Base-by-base conservation (phyloP, 23 red algal genomes). In the Porphyridium purpureum region DNA sequence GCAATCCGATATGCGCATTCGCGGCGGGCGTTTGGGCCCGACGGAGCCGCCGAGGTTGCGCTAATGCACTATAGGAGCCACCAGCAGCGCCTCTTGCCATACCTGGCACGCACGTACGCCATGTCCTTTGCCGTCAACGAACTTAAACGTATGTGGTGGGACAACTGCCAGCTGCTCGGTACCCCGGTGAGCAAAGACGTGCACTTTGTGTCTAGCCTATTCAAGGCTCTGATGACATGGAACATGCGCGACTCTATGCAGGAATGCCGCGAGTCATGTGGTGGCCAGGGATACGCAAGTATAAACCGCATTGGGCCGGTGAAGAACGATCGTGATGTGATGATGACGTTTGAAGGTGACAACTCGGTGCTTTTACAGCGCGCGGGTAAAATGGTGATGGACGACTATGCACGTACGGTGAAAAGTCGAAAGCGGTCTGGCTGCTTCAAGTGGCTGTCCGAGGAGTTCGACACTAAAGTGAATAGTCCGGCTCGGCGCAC, bases 191-290 rank as follows among this genome's bases (percentile, higher is more conserved):
- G 33, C 2, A 95, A 95, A 47, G 54, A 67, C 24, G 27, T 79
- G 24, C 88, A 95, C 49, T 31, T 74, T 30, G 41, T 74, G 49
- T 76, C 67, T 31, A 63, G 69, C n/a, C 71, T 77, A 4, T 70
- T 80, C 54, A 95, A 95, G 58, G 73, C 88, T 5, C 21, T 86
- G 25, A 70, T 70, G 40, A 71, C 88, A 22, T 95, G 88, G 78
- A 72, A 61, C n/a, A 85, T 80, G 80, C 53, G 53, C 33, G 79
- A 85, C 17, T 35, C 75, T 2, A 50, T 95, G 54, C 88, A 95
- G 51, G 60, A 76, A 29, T 82, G 78, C 21, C 69, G 88, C 50
- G 88, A 95, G 54, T 59, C 72, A 29, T 95, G 88, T 51, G 88
- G 79, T 14, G 88, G 88, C 24, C 71, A 80, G 44, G 88, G 78